These are phyloP conservation scores for Juncus inflexus DNA, from an alignment of 176 grass and related monocot genomes.

Conservation along the genomic window DNA sequence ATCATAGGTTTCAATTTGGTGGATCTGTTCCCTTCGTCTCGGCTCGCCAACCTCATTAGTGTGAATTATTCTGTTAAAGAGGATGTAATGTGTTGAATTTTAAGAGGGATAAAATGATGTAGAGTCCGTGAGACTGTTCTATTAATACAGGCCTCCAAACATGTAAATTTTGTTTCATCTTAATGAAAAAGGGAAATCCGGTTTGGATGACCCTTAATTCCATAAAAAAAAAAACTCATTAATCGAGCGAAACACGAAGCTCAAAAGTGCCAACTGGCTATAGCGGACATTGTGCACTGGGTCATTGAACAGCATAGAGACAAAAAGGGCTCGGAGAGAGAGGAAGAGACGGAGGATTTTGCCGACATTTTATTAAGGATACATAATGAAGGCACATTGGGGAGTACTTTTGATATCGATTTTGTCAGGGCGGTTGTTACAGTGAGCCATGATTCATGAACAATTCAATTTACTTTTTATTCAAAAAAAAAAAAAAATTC, in stretches of 20 bases:
- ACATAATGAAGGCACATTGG: conserved; percentile 25
- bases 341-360: conserved; percentile 30
- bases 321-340: background rate
- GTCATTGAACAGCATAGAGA: conserved; percentile 7
- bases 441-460: conserved; percentile 9
- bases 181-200: too few relatives aligned
- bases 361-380: conserved; percentile 43
- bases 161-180: too few relatives aligned
- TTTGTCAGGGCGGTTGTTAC: conserved; percentile 46
- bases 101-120: too few relatives aligned
- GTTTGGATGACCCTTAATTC: too few relatives aligned
- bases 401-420: conserved; percentile 44
- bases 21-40: conserved; percentile 49
- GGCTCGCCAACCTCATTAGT: conserved; percentile 27
- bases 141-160: too few relatives aligned
- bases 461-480: too few relatives aligned
- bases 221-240: too few relatives aligned
- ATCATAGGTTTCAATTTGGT: conserved; percentile 38
- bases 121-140: too few relatives aligned
- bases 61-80: too few relatives aligned
- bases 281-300: background rate
- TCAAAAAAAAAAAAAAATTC: too few relatives aligned
- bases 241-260: conserved; percentile 4
- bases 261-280: background rate
- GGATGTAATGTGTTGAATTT: too few relatives aligned